A percentile compares a stretch with the other conserved stretches of the same genome.
Conservation (phyloP, 108 stramenopile species). For the Conticribra guillardii region DNA sequence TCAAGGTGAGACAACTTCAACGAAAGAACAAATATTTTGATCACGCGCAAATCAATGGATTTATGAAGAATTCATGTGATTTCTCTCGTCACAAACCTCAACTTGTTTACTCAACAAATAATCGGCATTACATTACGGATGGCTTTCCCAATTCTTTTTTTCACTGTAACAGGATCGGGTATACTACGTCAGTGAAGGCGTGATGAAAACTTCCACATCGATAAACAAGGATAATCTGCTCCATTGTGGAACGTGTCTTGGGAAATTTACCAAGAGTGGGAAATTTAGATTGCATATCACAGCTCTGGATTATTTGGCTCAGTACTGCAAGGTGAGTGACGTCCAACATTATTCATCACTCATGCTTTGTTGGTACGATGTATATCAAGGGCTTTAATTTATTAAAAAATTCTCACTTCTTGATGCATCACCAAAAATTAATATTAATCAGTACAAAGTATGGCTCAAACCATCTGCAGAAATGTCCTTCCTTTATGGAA, state of each 20-base stretch:
- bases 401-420: too few species aligned
- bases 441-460: conserved; percentile 91
- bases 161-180: conserved; percentile 93
- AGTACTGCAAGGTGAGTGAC: conserved; percentile 86
- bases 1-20: conserved; percentile 69
- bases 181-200: conserved; percentile 92
- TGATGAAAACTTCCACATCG: conserved; percentile 83
- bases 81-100: too few species aligned
- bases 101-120: too few species aligned
- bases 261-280: conserved; percentile 97
- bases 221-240: conserved; percentile 88
- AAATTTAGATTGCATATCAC: conserved; percentile 97
- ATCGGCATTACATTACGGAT: too few species aligned
- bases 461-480: conserved; percentile 99
- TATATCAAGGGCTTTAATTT: background rate
- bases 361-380: background rate
- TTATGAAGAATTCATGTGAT: too few species aligned
- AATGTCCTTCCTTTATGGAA: conserved; percentile 99
- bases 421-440: too few species aligned
- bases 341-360: background rate
- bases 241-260: conserved; percentile 94
- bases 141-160: too few species aligned
- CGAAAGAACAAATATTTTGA: conserved; percentile 3
- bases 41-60: conserved; percentile 61
- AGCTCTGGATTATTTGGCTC: conserved; percentile 92